Evolutionary conservation across 2,329 filamentous ascomycete species (phyloP).

Genomic region (Apiospora rasikravindrae): DNA sequence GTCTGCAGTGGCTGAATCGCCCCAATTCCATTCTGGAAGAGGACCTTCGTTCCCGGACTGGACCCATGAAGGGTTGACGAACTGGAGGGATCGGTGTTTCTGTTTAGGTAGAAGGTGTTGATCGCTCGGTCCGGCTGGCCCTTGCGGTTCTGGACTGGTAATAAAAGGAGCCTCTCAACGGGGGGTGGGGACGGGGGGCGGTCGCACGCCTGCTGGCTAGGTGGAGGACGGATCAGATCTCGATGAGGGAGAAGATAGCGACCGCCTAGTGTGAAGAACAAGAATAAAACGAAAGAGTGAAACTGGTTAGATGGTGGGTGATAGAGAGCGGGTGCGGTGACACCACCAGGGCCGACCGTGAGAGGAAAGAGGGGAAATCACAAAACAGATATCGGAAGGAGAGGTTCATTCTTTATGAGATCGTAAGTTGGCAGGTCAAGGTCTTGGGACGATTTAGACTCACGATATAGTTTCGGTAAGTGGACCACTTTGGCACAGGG

Average conservation of each 20-base stretch:
- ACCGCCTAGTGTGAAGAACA: neutral
- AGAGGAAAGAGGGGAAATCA: neutral
- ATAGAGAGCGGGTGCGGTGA: neutral
- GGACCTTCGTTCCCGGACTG: neutral
- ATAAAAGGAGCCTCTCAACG: neutral
- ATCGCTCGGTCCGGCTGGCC: neutral
- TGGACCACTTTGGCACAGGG: neutral
- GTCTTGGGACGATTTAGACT: neutral
- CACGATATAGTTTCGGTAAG: neutral
- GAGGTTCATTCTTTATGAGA: neutral
- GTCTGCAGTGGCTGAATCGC: neutral
- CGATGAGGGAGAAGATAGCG: neutral
- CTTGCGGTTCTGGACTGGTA: neutral
- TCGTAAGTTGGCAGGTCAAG: neutral
- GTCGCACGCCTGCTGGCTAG: neutral
- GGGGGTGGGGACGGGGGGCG: neutral
- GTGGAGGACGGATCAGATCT: neutral
- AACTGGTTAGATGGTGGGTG: neutral
- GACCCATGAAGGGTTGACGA: neutral
- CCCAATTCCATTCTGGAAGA: neutral
- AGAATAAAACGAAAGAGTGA: neutral
- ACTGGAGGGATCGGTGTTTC: neutral
- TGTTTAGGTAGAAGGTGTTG: neutral
- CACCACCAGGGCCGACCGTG: slow-evolving; percentile 8
- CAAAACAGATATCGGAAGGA: too few relatives aligned